Base-by-base conservation (phyloP, 139 green algal genomes). In the Volvox reticuliferus region DNA sequence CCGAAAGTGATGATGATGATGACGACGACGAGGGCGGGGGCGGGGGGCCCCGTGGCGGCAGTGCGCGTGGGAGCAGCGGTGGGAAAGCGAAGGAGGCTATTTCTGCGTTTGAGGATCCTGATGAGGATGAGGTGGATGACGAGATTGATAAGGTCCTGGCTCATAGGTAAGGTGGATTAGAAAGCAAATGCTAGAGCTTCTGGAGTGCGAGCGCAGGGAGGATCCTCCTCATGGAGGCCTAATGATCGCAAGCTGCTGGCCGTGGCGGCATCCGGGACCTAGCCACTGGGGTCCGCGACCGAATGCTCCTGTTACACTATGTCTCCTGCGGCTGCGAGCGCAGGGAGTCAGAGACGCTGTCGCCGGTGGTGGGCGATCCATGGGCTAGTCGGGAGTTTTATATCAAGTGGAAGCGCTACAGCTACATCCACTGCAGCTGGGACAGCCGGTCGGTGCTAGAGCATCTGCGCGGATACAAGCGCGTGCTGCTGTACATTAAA, bases 401-500 rank as follows among this genome's bases (percentile, higher is more conserved):
- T 33, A 93, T 99, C 87, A 99, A 99, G 95, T 99, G 98, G 98
- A 95, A 95, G 76, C 91, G 96, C 30, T 95, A 92, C 85, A 95
- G 93, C 32, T 97, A 99, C 95, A 96, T 97, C 65, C 97, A 99
- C 95, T 97, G 92, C 94, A 94, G 91, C 71, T 99, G 98, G 98
- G 96, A 99, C 62, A 82, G 63, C 12, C 90, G 93, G 0, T 80
- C 86, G 0, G 93, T 92, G 0, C 96, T 99, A 65, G 89, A 81
- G 61, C 87, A 95, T 88, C 93, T 98, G 89, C 79, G 83, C 0
- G 98, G 98, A 32, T 98, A 95, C 96, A 99, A 99, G 96, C 95
- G 97, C 14, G 94, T 99, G 18, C 37, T 96, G 37, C 99, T 99
- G 94, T 99, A 99, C 96, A 98, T 98, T 61, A 96, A 95, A 82